Percentiles rank a stretch among this genome's conserved stretches.
Conservation (phyloP, 192 early-diverging fungal species). For the Coemansia nantahalensis region DNA sequence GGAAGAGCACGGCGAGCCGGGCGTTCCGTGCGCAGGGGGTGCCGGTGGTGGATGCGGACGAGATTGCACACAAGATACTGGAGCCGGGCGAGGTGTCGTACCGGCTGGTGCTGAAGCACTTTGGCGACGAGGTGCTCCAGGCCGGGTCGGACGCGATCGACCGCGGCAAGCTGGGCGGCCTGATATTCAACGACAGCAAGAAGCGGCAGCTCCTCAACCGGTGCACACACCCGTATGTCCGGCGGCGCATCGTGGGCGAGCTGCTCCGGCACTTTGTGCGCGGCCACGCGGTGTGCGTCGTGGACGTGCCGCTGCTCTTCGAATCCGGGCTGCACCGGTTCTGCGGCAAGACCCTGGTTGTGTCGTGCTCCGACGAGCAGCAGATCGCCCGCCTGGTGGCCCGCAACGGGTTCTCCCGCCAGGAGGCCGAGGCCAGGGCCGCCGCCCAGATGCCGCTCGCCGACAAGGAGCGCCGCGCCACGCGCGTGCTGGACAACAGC, state of each 20-base stretch:
- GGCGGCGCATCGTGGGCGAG: slow-evolving; percentile 73
- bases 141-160: slow-evolving; percentile 58
- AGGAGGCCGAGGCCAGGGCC: slow-evolving; percentile 69
- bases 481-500: slow-evolving; percentile 85
- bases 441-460: slow-evolving; percentile 79
- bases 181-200: slow-evolving; percentile 74
- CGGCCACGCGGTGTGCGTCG: slow-evolving; percentile 67
- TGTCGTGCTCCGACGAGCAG: slow-evolving; percentile 65
- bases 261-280: slow-evolving; percentile 67
- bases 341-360: slow-evolving; percentile 71
- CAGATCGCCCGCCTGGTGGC: slow-evolving; percentile 74
- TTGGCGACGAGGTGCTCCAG: slow-evolving; percentile 68
- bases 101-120: slow-evolving; percentile 67
- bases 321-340: slow-evolving; percentile 77
- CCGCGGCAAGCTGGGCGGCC: slow-evolving; percentile 70
- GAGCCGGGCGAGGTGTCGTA: slow-evolving; percentile 72
- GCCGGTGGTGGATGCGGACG: slow-evolving; percentile 90
- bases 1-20: slow-evolving; percentile 83
- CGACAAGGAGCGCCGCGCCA: slow-evolving; percentile 73
- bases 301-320: slow-evolving; percentile 93
- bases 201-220: slow-evolving; percentile 74
- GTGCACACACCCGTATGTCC: slow-evolving; percentile 85
- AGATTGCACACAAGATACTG: slow-evolving; percentile 84
- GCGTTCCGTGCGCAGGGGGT: slow-evolving; percentile 57
- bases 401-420: slow-evolving; percentile 61